Evolutionary conservation across 345 rosid species (phyloP).

Genomic region (Euphorbia lathyris): DNA sequence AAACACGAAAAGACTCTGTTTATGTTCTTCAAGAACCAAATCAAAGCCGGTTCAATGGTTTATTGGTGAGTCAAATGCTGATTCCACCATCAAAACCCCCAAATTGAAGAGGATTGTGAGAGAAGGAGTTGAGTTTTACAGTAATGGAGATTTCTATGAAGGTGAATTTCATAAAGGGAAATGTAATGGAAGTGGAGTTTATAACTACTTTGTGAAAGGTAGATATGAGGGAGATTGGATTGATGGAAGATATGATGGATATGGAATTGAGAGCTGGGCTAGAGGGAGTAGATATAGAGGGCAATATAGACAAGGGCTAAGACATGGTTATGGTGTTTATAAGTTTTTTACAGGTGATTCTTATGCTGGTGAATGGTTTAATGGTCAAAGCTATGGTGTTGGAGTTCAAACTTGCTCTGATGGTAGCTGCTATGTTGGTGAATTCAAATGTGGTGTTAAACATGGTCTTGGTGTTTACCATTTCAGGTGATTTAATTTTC

Average conservation of each 20-base stretch:
- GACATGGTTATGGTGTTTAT: conserved; percentile 81
- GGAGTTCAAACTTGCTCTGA: conserved; percentile 88
- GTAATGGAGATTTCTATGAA: conserved; percentile 89
- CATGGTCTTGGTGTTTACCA: conserved; percentile 92
- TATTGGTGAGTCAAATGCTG: conserved; percentile 53
- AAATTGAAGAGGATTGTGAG: conserved; percentile 34
- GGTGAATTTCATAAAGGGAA: conserved; percentile 84
- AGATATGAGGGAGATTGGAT: conserved; percentile 96
- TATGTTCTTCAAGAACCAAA: conserved; percentile 34
- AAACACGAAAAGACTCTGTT: conserved; percentile 36
- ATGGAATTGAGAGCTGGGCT: conserved; percentile 90
- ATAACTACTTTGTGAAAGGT: conserved; percentile 67
- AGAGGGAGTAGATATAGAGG: conserved; percentile 92
- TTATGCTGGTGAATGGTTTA: conserved; percentile 85
- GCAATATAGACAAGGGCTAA: conserved; percentile 69
- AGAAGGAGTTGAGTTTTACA: conserved; percentile 82
- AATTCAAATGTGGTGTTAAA: conserved; percentile 82
- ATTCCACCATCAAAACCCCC: conserved; percentile 5
- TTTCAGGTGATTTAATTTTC: conserved; percentile 54
- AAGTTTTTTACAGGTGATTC: conserved; percentile 90
- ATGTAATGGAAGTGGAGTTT: conserved; percentile 93
- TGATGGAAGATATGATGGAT: conserved; percentile 85
- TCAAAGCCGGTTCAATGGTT: conserved; percentile 73
- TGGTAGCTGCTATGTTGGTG: conserved; percentile 78
- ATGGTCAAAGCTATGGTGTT: conserved; percentile 92